Evolutionary conservation across 208 protist species (phyloP), one percentile per base, ranked within the genome.

Genomic region (Trypanosoma lewisi): DNA sequence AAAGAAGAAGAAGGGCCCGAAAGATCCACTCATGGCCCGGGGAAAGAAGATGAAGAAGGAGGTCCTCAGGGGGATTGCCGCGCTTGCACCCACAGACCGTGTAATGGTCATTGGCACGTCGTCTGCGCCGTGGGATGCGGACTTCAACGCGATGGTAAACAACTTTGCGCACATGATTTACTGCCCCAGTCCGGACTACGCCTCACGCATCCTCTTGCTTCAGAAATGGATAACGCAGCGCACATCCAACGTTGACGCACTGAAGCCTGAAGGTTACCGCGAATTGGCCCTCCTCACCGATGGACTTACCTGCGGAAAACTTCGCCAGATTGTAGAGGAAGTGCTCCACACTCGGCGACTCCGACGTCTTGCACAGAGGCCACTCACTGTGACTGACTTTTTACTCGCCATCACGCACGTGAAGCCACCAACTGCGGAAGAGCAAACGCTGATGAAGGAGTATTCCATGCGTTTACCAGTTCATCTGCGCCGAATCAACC

Each of bases 31-130:
- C 30, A 45, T 66, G 19, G 59, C 50, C 33, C 91, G 88, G 11
- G 92, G 87, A 23, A 91, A 82, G 59, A 91, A 94, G 44, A 89
- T 98, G 66, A 94, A 92, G 68, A 98, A 97, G 75, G 83, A 93
- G 52, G 65, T 98, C 6, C 37, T 90, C 39, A 89, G 93, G 61
- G 76, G 79, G 30, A 87, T 92, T 34, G 75, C 73, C 0, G 82
- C 59, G n/a, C 54, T 98, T 53, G 70, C 85, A 45, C 84, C 87
- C 0, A 87, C 80, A 2, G 94, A 97, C 52, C 86, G 96, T 33
- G 93, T 98, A 2, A 52, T 98, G 30, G 63, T 98, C n/a, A 68
- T 98, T 27, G 91, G 80, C 27, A 82, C 75, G 25, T 78, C 79
- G 17, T 63, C 64, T 9, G 75, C 83, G 53, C 93, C 91, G 44